These are phyloP conservation scores for Erythrobasidium yunnanense DNA, from an alignment of 768 basidiomycete species.

Conservation along the genomic window DNA sequence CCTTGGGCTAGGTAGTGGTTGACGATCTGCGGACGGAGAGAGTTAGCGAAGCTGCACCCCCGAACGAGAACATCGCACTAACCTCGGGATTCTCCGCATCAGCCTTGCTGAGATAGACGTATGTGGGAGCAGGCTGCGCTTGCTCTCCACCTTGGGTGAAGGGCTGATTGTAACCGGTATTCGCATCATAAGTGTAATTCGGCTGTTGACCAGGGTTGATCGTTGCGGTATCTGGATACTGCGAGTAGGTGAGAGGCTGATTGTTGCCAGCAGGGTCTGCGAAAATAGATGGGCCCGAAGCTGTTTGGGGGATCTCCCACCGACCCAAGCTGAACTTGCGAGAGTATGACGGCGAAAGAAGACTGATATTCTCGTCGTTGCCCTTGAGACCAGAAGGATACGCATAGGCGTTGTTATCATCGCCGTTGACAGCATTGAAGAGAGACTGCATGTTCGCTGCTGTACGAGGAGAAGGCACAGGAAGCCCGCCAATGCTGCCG, in stretches of 20 bases:
- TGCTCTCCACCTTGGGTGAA: neutral
- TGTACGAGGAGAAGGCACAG: neutral
- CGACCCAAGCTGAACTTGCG: constrained; percentile 29
- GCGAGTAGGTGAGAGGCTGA: too few relatives aligned
- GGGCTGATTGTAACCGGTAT: neutral
- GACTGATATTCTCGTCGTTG: neutral
- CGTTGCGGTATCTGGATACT: too few relatives aligned
- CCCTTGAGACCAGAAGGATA: constrained; percentile 18
- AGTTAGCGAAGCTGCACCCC: too few relatives aligned
- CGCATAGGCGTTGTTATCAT: neutral
- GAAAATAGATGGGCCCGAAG: too few relatives aligned
- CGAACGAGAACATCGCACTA: neutral
- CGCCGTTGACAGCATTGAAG: neutral
- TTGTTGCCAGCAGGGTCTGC: too few relatives aligned
- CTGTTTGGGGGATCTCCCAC: constrained; percentile 26
- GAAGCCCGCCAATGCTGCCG: neutral
- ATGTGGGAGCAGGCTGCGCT: constrained; percentile 12
- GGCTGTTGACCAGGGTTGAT: too few relatives aligned
- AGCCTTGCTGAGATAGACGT: constrained; percentile 23
- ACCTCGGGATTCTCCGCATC: constrained; percentile 25
- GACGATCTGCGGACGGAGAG: constrained; percentile 11
- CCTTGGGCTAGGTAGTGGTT: constrained; percentile 23
- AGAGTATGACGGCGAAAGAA: constrained; percentile 13
- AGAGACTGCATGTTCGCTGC: constrained; percentile 4
- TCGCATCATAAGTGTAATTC: neutral